Evolutionary conservation across 2,329 filamentous ascomycete species (phyloP).

Genomic region (Colletotrichum sublineola): DNA sequence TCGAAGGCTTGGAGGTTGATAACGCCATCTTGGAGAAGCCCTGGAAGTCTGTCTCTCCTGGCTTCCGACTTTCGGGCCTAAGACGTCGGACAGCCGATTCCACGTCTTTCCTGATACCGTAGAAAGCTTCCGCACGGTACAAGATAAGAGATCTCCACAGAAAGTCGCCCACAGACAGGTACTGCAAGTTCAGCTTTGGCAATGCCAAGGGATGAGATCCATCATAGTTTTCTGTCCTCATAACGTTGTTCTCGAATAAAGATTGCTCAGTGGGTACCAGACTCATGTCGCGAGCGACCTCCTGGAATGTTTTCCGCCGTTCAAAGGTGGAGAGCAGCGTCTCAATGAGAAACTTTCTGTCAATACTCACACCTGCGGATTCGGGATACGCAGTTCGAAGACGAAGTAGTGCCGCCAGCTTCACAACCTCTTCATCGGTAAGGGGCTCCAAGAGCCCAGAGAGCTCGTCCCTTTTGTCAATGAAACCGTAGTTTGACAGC

Average conservation of each 20-base stretch:
- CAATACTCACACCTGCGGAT: constrained; percentile 72
- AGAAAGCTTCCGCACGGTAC: constrained; percentile 92
- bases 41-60: constrained; percentile 79
- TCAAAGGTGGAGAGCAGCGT: constrained; percentile 82
- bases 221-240: constrained; percentile 88
- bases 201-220: constrained; percentile 89
- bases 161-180: constrained; percentile 94
- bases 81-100: constrained; percentile 85
- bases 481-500: constrained; percentile 90
- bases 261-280: constrained; percentile 86
- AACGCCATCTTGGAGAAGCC: constrained; percentile 95
- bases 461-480: constrained; percentile 85
- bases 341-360: constrained; percentile 77
- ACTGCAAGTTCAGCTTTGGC: constrained; percentile 95
- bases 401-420: constrained; percentile 79
- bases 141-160: constrained; percentile 94
- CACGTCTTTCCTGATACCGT: constrained; percentile 91
- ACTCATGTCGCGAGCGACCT: constrained; percentile 77
- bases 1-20: constrained; percentile 85
- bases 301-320: constrained; percentile 84
- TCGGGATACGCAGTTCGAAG: constrained; percentile 87
- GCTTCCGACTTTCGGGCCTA: constrained; percentile 74
- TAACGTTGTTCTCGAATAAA: constrained; percentile 83
- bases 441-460: constrained; percentile 80
- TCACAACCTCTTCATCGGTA: constrained; percentile 78